phyloP scores from a whole-genome alignment of 2,329 filamentous ascomycete genomes.

The Aaosphaeria pasadenensis region DNA sequence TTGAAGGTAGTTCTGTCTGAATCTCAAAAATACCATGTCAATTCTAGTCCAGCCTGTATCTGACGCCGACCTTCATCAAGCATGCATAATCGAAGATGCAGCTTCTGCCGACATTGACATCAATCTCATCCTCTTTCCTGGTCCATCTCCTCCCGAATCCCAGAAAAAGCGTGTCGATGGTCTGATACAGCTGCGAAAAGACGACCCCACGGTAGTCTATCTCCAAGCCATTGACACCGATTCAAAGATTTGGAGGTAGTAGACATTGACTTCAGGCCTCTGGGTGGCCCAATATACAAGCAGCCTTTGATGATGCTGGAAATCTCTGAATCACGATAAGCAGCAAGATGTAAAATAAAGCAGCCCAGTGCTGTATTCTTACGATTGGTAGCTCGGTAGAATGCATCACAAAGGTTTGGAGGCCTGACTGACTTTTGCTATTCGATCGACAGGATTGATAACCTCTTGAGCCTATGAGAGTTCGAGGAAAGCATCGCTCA shows the following conservation, averaged over 20 bases:
- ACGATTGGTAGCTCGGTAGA: too few relatives aligned
- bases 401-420: too few relatives aligned
- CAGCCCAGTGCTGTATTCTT: too few relatives aligned
- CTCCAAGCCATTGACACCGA: constrained; percentile 22
- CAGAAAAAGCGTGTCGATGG: constrained; percentile 4
- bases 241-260: constrained; percentile 20
- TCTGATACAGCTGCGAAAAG: constrained; percentile 9
- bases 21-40: constrained; percentile 12
- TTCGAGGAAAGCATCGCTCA: too few relatives aligned
- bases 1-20: too few relatives aligned
- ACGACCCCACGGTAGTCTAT: constrained; percentile 12
- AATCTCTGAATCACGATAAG: too few relatives aligned
- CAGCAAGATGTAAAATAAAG: too few relatives aligned
- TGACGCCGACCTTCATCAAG: constrained; percentile 20
- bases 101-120: constrained; percentile 12
- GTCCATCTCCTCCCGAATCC: constrained; percentile 16
- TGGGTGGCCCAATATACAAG: too few relatives aligned
- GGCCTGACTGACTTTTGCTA: too few relatives aligned
- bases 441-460: too few relatives aligned
- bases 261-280: constrained; percentile 10
- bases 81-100: constrained; percentile 15
- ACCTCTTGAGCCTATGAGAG: too few relatives aligned
- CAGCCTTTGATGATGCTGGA: too few relatives aligned
- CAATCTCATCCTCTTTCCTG: constrained; percentile 16
- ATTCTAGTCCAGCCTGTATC: constrained; percentile 17